These are phyloP conservation scores for Dendrocalamus latiflorus DNA, from an alignment of 202 grass and related monocot species.

Conservation along the genomic window DNA sequence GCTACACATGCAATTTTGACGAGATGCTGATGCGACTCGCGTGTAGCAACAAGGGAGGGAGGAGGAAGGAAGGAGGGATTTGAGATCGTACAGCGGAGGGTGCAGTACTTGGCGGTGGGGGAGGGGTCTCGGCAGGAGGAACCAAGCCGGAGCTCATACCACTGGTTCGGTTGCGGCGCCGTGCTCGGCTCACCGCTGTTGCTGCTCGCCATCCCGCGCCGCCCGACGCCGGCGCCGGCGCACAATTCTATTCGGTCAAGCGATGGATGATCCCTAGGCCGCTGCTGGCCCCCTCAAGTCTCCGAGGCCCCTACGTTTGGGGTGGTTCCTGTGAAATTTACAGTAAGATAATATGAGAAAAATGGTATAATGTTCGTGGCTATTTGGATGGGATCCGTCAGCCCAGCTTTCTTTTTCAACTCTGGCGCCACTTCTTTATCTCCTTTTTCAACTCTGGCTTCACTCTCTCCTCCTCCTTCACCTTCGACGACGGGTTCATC, in stretches of 20 bases:
- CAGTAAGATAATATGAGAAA: no score
- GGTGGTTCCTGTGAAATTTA: no score
- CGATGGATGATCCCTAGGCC: background rate
- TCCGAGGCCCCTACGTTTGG: no score
- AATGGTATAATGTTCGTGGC: no score
- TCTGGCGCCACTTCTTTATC: no score
- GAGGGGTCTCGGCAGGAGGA: constrained; percentile 54
- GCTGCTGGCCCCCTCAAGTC: no score
- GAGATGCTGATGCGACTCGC: background rate
- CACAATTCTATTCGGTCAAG: background rate
- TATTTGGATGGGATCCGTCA: no score
- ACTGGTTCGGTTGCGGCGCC: constrained; percentile 65
- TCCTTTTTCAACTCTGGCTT: no score
- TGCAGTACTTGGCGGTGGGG: constrained; percentile 77
- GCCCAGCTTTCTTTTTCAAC: no score
- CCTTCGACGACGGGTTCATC: no score
- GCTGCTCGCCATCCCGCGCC: constrained; percentile 54
- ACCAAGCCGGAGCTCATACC: constrained; percentile 80
- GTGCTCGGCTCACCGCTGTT: constrained; percentile 60
- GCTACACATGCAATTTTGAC: background rate
- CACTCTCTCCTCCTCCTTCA: no score
- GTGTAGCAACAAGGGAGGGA: background rate
- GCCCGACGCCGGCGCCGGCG: background rate
- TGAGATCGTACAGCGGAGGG: constrained; percentile 75
- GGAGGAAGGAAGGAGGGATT: background rate